A percentile compares a stretch with the other conserved stretches of the same genome.
phyloP scores from a whole-genome alignment of 495 filamentous ascomycete species.

The Aspergillus bridgeri region DNA sequence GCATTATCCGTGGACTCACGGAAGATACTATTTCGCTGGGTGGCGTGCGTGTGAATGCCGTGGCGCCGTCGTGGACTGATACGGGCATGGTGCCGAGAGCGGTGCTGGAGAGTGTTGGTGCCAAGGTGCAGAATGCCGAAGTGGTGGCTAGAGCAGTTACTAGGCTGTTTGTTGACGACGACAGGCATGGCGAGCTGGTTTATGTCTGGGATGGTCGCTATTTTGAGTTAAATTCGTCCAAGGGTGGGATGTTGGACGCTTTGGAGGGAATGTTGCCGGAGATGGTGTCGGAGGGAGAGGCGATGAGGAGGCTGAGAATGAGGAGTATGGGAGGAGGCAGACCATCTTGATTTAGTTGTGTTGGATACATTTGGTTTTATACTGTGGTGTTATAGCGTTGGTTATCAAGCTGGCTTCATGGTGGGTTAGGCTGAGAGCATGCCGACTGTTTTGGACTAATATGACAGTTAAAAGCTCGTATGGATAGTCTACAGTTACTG shows the following conservation, averaged over 20 bases:
- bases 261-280: constrained; percentile 12
- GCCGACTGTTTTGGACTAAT: too few relatives aligned
- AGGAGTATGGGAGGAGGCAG: not conserved
- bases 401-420: too few relatives aligned
- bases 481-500: too few relatives aligned
- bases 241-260: constrained; percentile 23
- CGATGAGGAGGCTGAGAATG: constrained; percentile 12
- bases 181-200: constrained; percentile 35
- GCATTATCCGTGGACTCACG: constrained; percentile 30
- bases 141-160: constrained; percentile 39
- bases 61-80: constrained; percentile 43
- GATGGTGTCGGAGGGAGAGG: constrained; percentile 13
- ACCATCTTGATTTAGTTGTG: too few relatives aligned
- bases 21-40: constrained; percentile 11
- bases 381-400: too few relatives aligned
- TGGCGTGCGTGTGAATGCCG: constrained; percentile 36
- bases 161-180: constrained; percentile 31
- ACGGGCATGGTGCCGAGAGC: constrained; percentile 28
- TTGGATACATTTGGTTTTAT: too few relatives aligned
- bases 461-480: too few relatives aligned
- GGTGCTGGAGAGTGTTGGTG: constrained; percentile 21
- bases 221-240: constrained; percentile 35
- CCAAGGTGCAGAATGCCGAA: constrained; percentile 27
- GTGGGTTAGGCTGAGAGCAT: too few relatives aligned
- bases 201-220: constrained; percentile 38